These are phyloP conservation scores for Diaporthe ampelina DNA, from an alignment of 2,329 filamentous ascomycete species.

Conservation along the genomic window DNA sequence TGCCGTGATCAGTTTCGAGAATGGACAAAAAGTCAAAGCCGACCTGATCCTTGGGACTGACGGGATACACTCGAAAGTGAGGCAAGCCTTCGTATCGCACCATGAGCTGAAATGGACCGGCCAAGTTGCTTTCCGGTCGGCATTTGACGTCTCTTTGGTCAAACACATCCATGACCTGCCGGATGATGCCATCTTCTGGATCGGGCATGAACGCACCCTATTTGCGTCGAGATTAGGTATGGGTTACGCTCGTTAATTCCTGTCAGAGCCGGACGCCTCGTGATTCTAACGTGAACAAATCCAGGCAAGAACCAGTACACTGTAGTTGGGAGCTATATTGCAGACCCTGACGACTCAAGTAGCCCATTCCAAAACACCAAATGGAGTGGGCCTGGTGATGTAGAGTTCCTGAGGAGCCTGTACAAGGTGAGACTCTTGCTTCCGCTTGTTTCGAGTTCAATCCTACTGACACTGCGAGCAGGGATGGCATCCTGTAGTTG, in stretches of 20 bases:
- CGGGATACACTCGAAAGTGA: slow-evolving; percentile 28
- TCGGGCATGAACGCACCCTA: slow-evolving; percentile 31
- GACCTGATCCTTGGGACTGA: slow-evolving; percentile 31
- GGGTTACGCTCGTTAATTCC: neutral
- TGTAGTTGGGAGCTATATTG: slow-evolving; percentile 49
- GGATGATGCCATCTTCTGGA: slow-evolving; percentile 53
- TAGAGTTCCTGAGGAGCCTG: slow-evolving; percentile 49
- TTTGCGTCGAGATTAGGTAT: slow-evolving; percentile 27
- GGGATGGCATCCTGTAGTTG: slow-evolving; percentile 54
- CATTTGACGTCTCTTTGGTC: slow-evolving; percentile 52
- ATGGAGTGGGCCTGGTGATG: slow-evolving; percentile 49
- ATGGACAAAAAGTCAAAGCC: neutral
- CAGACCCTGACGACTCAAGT: slow-evolving; percentile 46
- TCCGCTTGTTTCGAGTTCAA: neutral
- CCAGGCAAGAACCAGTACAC: slow-evolving; percentile 49
- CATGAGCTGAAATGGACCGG: slow-evolving; percentile 54
- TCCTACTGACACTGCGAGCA: slow-evolving; percentile 24
- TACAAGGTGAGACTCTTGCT: slow-evolving; percentile 40
- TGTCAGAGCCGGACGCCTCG: no score
- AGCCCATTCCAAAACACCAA: slow-evolving; percentile 42
- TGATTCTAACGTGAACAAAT: neutral
- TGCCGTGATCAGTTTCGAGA: neutral
- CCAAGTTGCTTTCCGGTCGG: slow-evolving; percentile 53
- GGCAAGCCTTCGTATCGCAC: slow-evolving; percentile 8
- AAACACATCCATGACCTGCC: slow-evolving; percentile 50